A percentile compares a stretch with the other conserved stretches of the same genome.
Conservation (phyloP, 257 asterid genomes). For the Nicotiana tomentosiformis region DNA sequence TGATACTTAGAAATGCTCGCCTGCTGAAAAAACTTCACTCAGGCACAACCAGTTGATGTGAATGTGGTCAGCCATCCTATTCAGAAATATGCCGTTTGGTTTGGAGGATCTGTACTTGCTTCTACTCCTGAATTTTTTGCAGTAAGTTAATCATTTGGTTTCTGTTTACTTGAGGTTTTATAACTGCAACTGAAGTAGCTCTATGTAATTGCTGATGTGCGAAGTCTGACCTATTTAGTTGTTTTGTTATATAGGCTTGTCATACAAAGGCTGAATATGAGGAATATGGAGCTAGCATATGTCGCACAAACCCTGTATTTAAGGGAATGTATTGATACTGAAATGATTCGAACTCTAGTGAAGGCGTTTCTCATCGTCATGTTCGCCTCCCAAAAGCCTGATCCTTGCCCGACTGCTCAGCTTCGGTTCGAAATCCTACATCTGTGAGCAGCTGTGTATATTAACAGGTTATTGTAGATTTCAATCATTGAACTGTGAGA, state of each 20-base stretch:
- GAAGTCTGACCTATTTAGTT: not conserved
- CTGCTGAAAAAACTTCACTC: slow-evolving; percentile 9
- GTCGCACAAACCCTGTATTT: slow-evolving; percentile 91
- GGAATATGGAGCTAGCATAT: slow-evolving; percentile 90
- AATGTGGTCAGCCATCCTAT: slow-evolving; percentile 91
- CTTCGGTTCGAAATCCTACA: not conserved
- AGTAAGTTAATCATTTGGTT: slow-evolving; percentile 30
- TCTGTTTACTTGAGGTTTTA: not conserved
- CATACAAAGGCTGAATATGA: slow-evolving; percentile 99
- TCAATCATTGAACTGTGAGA: not conserved
- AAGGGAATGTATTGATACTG: slow-evolving; percentile 85
- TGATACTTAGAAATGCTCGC: not conserved
- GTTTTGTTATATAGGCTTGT: slow-evolving; percentile 53
- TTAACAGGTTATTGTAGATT: slow-evolving; percentile 1
- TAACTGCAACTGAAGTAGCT: not conserved
- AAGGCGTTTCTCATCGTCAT: not conserved
- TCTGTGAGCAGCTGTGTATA: not conserved
- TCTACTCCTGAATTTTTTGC: slow-evolving; percentile 89
- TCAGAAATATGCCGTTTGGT: slow-evolving; percentile 98
- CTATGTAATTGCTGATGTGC: not conserved
- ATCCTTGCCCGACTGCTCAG: not conserved
- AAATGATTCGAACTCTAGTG: slow-evolving; percentile 6
- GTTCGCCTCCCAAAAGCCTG: slow-evolving; percentile 1
- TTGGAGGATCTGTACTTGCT: slow-evolving; percentile 96
- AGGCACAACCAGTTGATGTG: slow-evolving; percentile 93